These are phyloP conservation scores for Trapa incisa DNA, from an alignment of 345 rosid genomes.

Conservation along the genomic window DNA sequence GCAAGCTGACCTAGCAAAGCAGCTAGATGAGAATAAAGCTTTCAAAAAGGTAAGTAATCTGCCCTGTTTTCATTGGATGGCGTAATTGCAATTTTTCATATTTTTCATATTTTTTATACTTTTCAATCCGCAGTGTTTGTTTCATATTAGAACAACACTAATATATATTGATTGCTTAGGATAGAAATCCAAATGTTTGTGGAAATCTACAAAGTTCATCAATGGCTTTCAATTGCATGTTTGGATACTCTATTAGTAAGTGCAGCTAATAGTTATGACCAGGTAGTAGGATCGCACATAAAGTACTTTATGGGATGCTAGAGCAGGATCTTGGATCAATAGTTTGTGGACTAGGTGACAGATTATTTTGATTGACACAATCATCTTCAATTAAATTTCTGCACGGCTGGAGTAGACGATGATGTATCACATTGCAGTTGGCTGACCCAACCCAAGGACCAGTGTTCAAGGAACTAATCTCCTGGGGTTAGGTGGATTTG, in stretches of 20 bases:
- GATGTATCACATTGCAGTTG: background rate
- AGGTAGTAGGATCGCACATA: background rate
- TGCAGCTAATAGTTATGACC: background rate
- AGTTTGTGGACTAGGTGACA: background rate
- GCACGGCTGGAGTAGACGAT: background rate
- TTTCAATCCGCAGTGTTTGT: background rate
- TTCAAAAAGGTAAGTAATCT: constrained; percentile 44
- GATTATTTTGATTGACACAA: background rate
- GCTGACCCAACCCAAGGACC: background rate
- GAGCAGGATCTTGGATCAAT: background rate
- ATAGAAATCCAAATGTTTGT: background rate
- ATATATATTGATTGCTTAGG: background rate
- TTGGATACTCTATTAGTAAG: background rate
- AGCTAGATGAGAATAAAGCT: constrained; percentile 43
- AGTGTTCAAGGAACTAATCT: background rate
- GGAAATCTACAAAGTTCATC: background rate
- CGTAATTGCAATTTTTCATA: background rate
- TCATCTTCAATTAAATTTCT: background rate
- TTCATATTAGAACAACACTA: background rate
- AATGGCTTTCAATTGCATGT: background rate
- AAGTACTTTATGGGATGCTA: background rate
- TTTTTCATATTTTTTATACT: background rate
- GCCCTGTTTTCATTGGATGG: background rate
- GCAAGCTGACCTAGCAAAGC: constrained; percentile 43
- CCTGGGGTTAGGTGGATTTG: background rate